Conservation (phyloP, 2,329 filamentous ascomycete genomes). For the Colletotrichum paranaense region DNA sequence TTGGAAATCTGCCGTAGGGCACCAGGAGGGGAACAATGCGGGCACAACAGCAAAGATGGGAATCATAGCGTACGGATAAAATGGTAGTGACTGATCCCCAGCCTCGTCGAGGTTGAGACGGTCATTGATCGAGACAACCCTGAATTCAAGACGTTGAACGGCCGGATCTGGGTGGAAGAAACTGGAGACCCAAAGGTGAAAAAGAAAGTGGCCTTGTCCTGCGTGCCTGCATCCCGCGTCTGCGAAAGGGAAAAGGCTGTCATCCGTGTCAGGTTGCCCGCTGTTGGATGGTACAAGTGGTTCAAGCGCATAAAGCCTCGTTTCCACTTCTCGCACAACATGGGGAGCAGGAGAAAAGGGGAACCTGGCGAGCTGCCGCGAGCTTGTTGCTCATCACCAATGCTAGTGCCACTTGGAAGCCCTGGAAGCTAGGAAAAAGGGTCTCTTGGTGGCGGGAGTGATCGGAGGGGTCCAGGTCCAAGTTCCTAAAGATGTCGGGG, state of each 20-base stretch:
- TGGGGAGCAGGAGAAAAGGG: constrained; percentile 25
- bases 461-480: constrained; percentile 17
- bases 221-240: not conserved
- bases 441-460: constrained; percentile 14
- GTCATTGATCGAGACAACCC: not conserved
- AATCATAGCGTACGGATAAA: not conserved
- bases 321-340: constrained; percentile 20
- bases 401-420: constrained; percentile 11
- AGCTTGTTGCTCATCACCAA: constrained; percentile 24
- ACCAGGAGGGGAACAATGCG: constrained; percentile 23
- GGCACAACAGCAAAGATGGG: not conserved
- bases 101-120: not conserved
- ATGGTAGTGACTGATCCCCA: not conserved
- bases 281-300: constrained; percentile 10
- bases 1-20: not conserved
- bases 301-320: constrained; percentile 30
- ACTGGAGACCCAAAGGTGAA: not conserved
- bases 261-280: constrained; percentile 27
- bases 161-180: not conserved
- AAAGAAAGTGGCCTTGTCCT: constrained; percentile 6
- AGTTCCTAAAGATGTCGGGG: not conserved
- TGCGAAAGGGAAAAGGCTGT: not conserved
- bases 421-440: not conserved
- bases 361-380: constrained; percentile 20
- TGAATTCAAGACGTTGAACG: not conserved